Percentiles rank a stretch among this genome's conserved stretches.
These are phyloP conservation scores for Colletotrichum acutatum DNA, from an alignment of 2,329 filamentous ascomycete genomes.

Conservation along the genomic window DNA sequence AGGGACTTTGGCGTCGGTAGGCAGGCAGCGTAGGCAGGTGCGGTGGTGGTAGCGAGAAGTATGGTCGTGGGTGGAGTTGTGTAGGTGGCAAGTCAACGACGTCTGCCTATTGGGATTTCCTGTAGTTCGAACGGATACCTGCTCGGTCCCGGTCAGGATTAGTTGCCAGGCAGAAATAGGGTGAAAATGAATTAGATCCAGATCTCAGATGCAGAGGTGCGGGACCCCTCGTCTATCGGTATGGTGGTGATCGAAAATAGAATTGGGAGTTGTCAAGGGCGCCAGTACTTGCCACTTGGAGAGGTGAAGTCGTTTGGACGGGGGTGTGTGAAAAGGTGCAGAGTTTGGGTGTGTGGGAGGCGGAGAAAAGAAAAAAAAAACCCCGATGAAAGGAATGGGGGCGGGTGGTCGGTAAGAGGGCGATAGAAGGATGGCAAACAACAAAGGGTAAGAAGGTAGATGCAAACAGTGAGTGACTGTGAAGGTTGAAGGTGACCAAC, in stretches of 20 bases:
- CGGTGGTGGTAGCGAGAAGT: not conserved
- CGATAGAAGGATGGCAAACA: not conserved
- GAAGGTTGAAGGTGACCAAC: not conserved
- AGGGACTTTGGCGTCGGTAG: not conserved
- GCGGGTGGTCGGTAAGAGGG: not conserved
- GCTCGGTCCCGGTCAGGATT: not conserved
- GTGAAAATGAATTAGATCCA: not conserved
- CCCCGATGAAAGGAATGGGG: not conserved
- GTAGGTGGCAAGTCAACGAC: not conserved
- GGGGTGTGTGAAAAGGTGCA: not conserved
- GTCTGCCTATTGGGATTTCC: not conserved
- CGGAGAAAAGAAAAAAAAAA: not conserved
- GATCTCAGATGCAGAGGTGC: not conserved
- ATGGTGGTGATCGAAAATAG: not conserved
- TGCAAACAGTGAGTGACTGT: not conserved
- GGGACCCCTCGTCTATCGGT: not conserved
- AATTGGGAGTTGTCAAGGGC: not conserved
- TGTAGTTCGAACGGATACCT: not conserved
- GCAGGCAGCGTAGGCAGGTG: not conserved
- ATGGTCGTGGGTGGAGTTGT: not conserved
- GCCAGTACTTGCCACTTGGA: not conserved
- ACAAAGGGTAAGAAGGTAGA: not conserved
- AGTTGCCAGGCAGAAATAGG: slow-evolving; percentile 1
- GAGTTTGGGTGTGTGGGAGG: not conserved
- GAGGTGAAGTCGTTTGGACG: not conserved